Evolutionary conservation across 495 filamentous ascomycete genomes (phyloP).

Genomic region (Penicillium riverlandense): DNA sequence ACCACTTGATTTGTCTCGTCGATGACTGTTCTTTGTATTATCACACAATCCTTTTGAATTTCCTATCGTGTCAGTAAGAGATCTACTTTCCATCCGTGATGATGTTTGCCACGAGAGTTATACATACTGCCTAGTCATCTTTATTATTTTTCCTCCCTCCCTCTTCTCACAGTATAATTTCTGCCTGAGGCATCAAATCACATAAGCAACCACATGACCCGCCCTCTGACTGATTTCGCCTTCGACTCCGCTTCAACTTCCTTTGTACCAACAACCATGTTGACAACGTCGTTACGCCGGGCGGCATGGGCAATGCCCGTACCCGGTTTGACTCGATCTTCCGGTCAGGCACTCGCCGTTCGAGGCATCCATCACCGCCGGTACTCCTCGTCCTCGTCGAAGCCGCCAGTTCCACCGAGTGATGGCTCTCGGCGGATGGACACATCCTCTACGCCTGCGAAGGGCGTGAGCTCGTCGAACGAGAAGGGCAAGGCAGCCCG

Average conservation of each 20-base stretch:
- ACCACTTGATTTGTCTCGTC: constrained; percentile 28
- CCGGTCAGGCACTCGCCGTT: too few species aligned
- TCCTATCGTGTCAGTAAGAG: not conserved
- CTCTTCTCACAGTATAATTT: not conserved
- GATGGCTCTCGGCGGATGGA: constrained; percentile 38
- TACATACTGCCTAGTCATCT: not conserved
- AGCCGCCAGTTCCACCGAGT: constrained; percentile 37
- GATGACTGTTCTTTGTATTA: constrained; percentile 21
- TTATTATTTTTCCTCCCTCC: not conserved
- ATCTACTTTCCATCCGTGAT: too few species aligned
- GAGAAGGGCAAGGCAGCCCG: constrained; percentile 31
- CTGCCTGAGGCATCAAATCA: constrained; percentile 22
- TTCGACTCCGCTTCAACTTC: constrained; percentile 24
- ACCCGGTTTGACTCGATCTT: too few species aligned
- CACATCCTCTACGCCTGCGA: constrained; percentile 30
- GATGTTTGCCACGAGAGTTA: too few species aligned
- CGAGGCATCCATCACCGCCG: constrained; percentile 37
- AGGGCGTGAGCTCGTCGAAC: constrained; percentile 29
- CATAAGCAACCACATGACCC: constrained; percentile 35
- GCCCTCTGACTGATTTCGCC: constrained; percentile 37
- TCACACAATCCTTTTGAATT: constrained; percentile 6
- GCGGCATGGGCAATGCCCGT: constrained; percentile 26
- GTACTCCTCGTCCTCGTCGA: constrained; percentile 48
- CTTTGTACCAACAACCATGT: constrained; percentile 31
- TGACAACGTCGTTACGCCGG: constrained; percentile 43